Conservation (phyloP, 441 rosid genomes). For the Arabidopsis hybrid region DNA sequence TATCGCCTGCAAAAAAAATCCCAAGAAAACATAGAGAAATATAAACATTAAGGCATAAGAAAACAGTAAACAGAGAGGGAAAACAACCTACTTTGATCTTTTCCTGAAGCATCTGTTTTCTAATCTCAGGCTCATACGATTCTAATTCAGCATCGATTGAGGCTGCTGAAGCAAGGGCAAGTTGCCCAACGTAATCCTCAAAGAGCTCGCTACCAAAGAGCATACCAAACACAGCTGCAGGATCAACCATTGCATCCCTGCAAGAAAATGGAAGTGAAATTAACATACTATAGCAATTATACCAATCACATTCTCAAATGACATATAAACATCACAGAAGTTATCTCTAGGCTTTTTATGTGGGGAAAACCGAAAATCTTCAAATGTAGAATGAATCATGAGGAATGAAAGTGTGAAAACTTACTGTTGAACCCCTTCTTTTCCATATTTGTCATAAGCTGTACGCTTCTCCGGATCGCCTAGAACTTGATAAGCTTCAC, state of each 20-base stretch:
- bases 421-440: constrained; percentile 80
- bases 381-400: constrained; percentile 12
- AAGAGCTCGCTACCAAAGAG: constrained; percentile 90
- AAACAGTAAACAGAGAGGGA: not conserved
- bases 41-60: not conserved
- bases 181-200: constrained; percentile 94
- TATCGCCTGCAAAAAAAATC: constrained; percentile 52
- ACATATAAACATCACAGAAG: not conserved
- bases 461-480: constrained; percentile 93
- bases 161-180: constrained; percentile 76
- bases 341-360: not conserved
- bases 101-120: constrained; percentile 63
- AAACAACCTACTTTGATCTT: constrained; percentile 65
- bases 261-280: not conserved
- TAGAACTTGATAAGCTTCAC: constrained; percentile 94
- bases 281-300: constrained; percentile 7
- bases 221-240: constrained; percentile 96
- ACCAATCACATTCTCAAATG: constrained; percentile 12
- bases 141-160: constrained; percentile 66
- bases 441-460: constrained; percentile 87
- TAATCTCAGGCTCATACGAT: constrained; percentile 54
- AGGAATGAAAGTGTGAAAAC: constrained; percentile 40
- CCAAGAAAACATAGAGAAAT: not conserved
- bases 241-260: constrained; percentile 91
- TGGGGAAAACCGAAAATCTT: not conserved